Percentiles rank a stretch among this genome's conserved stretches.
Evolutionary conservation across 2,329 filamentous ascomycete species (phyloP).

Genomic region (Fragosphaeria purpurea): DNA sequence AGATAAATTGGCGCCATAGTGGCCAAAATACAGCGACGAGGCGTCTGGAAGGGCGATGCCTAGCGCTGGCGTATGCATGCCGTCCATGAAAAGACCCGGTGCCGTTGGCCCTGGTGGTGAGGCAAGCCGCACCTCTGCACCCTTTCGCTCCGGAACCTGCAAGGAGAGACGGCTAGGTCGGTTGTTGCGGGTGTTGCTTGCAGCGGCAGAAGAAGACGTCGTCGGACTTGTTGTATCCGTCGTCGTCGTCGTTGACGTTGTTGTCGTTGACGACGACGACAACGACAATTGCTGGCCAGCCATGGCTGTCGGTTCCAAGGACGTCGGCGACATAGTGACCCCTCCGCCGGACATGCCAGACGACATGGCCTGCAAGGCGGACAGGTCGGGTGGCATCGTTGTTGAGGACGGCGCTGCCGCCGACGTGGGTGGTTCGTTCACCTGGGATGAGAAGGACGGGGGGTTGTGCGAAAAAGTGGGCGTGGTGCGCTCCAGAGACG

Average conservation of each 20-base stretch:
- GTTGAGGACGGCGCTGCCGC: neutral
- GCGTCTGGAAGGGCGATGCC: too few species aligned
- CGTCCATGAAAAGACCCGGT: neutral
- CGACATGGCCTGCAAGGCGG: neutral
- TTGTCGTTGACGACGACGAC: neutral
- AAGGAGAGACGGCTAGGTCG: slow-evolving; percentile 44
- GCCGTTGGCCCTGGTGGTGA: slow-evolving; percentile 19
- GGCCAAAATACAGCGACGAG: too few species aligned
- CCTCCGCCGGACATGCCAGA: too few species aligned
- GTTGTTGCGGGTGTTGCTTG: slow-evolving; percentile 9
- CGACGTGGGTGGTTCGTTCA: neutral
- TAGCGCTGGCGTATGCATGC: neutral
- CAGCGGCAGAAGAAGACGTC: slow-evolving; percentile 1
- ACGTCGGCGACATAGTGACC: too few species aligned
- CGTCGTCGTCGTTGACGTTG: neutral
- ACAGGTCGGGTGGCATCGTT: neutral
- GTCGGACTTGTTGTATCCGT: neutral
- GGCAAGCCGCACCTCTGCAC: slow-evolving; percentile 22
- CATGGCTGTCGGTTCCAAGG: too few species aligned
- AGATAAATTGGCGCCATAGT: too few species aligned
- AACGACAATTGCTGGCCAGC: neutral
- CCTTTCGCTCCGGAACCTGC: slow-evolving; percentile 42
- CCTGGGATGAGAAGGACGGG: neutral
- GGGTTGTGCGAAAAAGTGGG: neutral
- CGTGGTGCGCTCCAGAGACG: slow-evolving; percentile 34